A percentile compares a stretch with the other conserved stretches of the same genome.
Evolutionary conservation across 441 rosid species (phyloP).

Genomic region (Aquilaria agallochum): DNA sequence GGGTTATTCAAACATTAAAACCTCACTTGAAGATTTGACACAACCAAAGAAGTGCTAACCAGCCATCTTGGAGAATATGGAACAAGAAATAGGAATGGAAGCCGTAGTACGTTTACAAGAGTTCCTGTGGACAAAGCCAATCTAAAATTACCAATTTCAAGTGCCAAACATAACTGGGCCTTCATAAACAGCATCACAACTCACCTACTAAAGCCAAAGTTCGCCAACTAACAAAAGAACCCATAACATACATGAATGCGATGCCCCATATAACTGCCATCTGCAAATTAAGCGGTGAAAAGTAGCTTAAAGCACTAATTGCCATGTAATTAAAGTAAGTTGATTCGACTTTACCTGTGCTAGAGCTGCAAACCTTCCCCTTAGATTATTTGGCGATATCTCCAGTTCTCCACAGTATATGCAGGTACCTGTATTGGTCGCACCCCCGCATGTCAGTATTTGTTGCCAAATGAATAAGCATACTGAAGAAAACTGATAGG

Average conservation of each 20-base stretch:
- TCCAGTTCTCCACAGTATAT: slow-evolving; percentile 20
- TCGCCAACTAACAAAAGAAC: slow-evolving; percentile 24
- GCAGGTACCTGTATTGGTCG: slow-evolving; percentile 16
- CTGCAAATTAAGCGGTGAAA: too few species aligned
- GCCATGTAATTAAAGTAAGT: too few species aligned
- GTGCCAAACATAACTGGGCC: slow-evolving; percentile 22
- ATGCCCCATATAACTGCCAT: not conserved
- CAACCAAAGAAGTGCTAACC: slow-evolving; percentile 19
- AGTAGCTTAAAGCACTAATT: too few species aligned
- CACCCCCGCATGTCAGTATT: not conserved
- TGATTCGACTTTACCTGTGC: slow-evolving; percentile 4
- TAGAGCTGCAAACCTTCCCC: slow-evolving; percentile 19
- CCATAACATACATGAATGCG: slow-evolving; percentile 3
- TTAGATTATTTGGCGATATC: slow-evolving; percentile 15
- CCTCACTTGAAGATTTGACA: not conserved
- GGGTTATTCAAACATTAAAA: too few species aligned
- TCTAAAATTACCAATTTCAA: too few species aligned
- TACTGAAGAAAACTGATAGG: not conserved
- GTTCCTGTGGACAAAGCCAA: not conserved
- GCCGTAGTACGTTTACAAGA: too few species aligned
- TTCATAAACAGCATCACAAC: slow-evolving; percentile 23
- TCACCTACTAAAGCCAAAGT: slow-evolving; percentile 37
- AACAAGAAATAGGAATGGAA: slow-evolving; percentile 30
- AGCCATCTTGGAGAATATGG: slow-evolving; percentile 50
- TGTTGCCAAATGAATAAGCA: not conserved